Base-by-base conservation (phyloP, 768 basidiomycete genomes). In the Tephrocybe sp. region DNA sequence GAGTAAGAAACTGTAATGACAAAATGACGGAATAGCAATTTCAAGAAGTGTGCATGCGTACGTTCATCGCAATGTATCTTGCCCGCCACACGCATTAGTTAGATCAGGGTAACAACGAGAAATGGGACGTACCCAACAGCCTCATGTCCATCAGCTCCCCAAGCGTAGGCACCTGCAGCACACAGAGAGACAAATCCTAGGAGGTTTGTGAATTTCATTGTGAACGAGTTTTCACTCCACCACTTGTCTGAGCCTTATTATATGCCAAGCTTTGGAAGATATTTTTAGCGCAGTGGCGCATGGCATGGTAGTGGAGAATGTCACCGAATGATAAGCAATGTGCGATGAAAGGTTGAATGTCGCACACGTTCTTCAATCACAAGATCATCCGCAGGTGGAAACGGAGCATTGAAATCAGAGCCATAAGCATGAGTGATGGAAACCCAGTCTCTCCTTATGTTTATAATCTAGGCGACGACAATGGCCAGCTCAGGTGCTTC, bases 71-170 rank as follows among this genome's bases (percentile, higher is more conserved):
- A 38, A 74, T 60, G 47, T 68, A 72, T 44, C 73, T 75, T 39
- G 17, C 36, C 22, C n/a, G 38, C 36, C 36, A 13, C 41, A 7
- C 45, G 38, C 32, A 10, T 32, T 43, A 9, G 47, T 44, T 22
- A 22, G 30, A 34, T 30, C 5, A 8, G 23, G 13, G 19, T 1
- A n/a, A 45, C 11, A n/a, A 20, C 39, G 32, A 49, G 5, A n/a
- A 30, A 35, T 32, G 46, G 26, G 26, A 59, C 65, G 39, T 53
- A 75, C 70, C 76, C 75, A 35, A 78, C 67, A 23, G 75, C 62
- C 59, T 73, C 64, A 61, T 78, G 75, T 1, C 75, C 75, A 41
- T 58, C 64, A 1, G 67, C 69, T 6, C 76, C 76, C 75, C 76
- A 77, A 14, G 60, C 69, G 40, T 63, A 62, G n/a, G 59, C 68